These are phyloP conservation scores for Hypoxylon sp. DNA, from an alignment of 2,329 filamentous ascomycete genomes.

Conservation along the genomic window DNA sequence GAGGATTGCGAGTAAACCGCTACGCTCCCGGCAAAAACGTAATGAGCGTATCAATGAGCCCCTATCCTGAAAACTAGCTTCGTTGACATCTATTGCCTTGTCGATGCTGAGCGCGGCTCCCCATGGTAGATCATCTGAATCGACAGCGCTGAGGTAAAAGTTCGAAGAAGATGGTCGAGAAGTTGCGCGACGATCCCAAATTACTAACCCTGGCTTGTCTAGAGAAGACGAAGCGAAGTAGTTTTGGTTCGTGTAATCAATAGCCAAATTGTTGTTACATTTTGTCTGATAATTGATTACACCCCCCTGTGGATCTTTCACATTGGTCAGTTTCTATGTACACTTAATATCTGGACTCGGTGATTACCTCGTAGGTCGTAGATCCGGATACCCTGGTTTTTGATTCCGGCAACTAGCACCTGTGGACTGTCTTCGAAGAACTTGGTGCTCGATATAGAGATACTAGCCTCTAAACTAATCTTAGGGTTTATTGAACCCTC, in stretches of 20 bases:
- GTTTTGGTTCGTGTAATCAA: slow-evolving; percentile 82
- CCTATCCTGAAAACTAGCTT: slow-evolving; percentile 62
- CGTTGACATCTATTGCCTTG: slow-evolving; percentile 64
- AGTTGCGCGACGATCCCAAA: slow-evolving; percentile 79
- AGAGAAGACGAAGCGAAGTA: slow-evolving; percentile 84
- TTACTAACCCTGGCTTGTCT: slow-evolving; percentile 76
- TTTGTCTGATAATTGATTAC: slow-evolving; percentile 70
- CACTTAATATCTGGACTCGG: too few species aligned
- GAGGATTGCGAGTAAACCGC: slow-evolving; percentile 68
- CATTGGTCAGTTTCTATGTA: slow-evolving; percentile 34
- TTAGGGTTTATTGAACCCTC: slow-evolving; percentile 63
- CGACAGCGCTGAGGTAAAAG: slow-evolving; percentile 65
- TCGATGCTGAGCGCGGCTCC: slow-evolving; percentile 68
- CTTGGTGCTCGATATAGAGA: slow-evolving; percentile 82
- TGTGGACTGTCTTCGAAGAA: slow-evolving; percentile 83
- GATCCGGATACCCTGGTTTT: slow-evolving; percentile 76
- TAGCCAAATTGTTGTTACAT: slow-evolving; percentile 76
- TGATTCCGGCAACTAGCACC: slow-evolving; percentile 78
- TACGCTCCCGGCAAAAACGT: slow-evolving; percentile 69
- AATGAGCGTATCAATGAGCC: slow-evolving; percentile 69
- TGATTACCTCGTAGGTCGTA: slow-evolving; percentile 78
- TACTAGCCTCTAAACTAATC: slow-evolving; percentile 68
- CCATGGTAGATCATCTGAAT: slow-evolving; percentile 69
- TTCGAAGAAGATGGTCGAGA: slow-evolving; percentile 61
- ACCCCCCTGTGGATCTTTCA: slow-evolving; percentile 57